A percentile compares a stretch with the other conserved stretches of the same genome.
Conservation (phyloP, 192 early-diverging fungal genomes). For the Coemansia sp. region DNA sequence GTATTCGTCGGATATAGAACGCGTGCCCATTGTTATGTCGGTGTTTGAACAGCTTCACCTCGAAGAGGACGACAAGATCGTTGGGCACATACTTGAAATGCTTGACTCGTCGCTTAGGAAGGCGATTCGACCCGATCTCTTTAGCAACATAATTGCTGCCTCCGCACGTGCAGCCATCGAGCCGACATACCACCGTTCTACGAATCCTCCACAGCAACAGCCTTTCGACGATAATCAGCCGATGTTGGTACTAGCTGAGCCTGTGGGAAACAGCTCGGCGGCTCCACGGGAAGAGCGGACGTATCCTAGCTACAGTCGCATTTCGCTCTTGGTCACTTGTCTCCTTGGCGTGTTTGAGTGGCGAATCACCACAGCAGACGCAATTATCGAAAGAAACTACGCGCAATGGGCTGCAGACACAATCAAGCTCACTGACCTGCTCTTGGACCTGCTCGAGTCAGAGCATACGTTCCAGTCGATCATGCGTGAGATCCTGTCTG, state of each 20-base stretch:
- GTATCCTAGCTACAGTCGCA: slow-evolving; percentile 32
- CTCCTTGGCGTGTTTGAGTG: slow-evolving; percentile 31
- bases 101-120: slow-evolving; percentile 20
- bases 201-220: slow-evolving; percentile 5
- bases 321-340: slow-evolving; percentile 22
- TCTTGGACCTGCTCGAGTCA: slow-evolving; percentile 44
- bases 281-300: slow-evolving; percentile 11
- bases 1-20: slow-evolving; percentile 6
- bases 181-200: slow-evolving; percentile 18
- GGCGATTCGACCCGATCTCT: slow-evolving; percentile 15
- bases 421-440: slow-evolving; percentile 33
- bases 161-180: slow-evolving; percentile 32
- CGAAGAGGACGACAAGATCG: slow-evolving; percentile 37
- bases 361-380: slow-evolving; percentile 42
- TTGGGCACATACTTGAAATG: slow-evolving; percentile 34
- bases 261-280: background rate
- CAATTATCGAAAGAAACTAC: slow-evolving; percentile 18
- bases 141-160: slow-evolving; percentile 16
- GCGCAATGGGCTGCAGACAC: slow-evolving; percentile 25
- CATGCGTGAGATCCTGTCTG: slow-evolving; percentile 39
- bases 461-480: slow-evolving; percentile 37
- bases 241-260: slow-evolving; percentile 6
- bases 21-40: slow-evolving; percentile 36
- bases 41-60: slow-evolving; percentile 41
- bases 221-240: background rate